Evolutionary conservation across 2,329 filamentous ascomycete species (phyloP).

Genomic region (Mollisia scopiformis): DNA sequence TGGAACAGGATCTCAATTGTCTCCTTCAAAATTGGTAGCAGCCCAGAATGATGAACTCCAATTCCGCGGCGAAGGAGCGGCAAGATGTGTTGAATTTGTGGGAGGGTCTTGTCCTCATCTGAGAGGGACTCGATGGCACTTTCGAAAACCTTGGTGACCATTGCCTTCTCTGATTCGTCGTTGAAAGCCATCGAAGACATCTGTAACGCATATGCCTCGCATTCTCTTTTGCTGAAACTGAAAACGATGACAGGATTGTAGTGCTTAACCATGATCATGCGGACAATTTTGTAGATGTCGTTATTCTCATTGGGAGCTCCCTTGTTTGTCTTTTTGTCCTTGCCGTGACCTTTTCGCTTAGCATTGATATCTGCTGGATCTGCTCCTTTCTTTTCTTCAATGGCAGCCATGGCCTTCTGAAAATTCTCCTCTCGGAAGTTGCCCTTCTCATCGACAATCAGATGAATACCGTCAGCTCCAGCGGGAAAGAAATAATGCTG

Average conservation of each 20-base stretch:
- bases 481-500: slow-evolving; percentile 98
- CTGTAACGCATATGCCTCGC: slow-evolving; percentile 85
- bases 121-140: slow-evolving; percentile 92
- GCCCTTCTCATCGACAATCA: slow-evolving; percentile 96
- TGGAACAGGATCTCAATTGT: slow-evolving; percentile 99
- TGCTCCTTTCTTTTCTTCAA: slow-evolving; percentile 84
- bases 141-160: slow-evolving; percentile 92
- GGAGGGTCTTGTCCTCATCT: slow-evolving; percentile 84
- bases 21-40: slow-evolving; percentile 95
- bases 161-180: slow-evolving; percentile 90
- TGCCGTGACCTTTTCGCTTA: slow-evolving; percentile 83
- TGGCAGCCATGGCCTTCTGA: slow-evolving; percentile 89
- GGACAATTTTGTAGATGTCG: slow-evolving; percentile 97
- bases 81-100: slow-evolving; percentile 88
- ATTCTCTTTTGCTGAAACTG: slow-evolving; percentile 98
- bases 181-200: slow-evolving; percentile 92
- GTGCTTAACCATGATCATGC: slow-evolving; percentile 97
- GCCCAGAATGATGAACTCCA: slow-evolving; percentile 94
- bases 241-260: slow-evolving; percentile 99
- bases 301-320: slow-evolving; percentile 66
- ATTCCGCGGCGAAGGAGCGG: slow-evolving; percentile 90
- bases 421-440: slow-evolving; percentile 97
- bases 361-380: slow-evolving; percentile 80
- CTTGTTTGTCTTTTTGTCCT: slow-evolving; percentile 90
- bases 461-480: slow-evolving; percentile 87